Evolutionary conservation across 1,284 basidiomycete species (phyloP).

Genomic region (Moniliophthora roreri): DNA sequence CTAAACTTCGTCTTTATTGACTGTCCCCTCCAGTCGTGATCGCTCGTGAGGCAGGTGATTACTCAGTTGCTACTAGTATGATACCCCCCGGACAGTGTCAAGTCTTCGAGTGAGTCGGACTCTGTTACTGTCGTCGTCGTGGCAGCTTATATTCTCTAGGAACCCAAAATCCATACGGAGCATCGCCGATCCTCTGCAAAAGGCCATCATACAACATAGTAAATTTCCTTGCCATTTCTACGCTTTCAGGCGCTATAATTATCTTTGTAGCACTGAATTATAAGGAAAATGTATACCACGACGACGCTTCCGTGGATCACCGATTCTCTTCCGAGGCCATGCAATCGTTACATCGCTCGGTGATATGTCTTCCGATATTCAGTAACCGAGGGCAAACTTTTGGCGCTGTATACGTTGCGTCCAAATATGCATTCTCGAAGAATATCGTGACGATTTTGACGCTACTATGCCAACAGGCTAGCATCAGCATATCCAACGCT

Average conservation of each 20-base stretch:
- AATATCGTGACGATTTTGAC: slow-evolving; percentile 62
- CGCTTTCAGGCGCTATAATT: slow-evolving; percentile 4
- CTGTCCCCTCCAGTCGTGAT: slow-evolving; percentile 49
- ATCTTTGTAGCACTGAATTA: slow-evolving; percentile 53
- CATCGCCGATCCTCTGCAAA: slow-evolving; percentile 60
- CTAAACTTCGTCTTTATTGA: background rate
- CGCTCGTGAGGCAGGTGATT: slow-evolving; percentile 65
- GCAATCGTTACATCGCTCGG: slow-evolving; percentile 55
- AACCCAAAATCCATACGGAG: slow-evolving; percentile 58
- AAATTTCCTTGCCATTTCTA: slow-evolving; percentile 18
- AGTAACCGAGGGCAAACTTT: slow-evolving; percentile 71
- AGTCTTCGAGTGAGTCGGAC: slow-evolving; percentile 55
- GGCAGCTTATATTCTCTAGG: slow-evolving; percentile 32
- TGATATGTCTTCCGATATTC: slow-evolving; percentile 68
- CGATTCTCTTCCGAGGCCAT: slow-evolving; percentile 66
- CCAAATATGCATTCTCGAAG: slow-evolving; percentile 61
- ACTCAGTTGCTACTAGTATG: slow-evolving; percentile 67
- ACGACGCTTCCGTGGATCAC: slow-evolving; percentile 61
- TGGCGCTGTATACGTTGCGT: slow-evolving; percentile 54
- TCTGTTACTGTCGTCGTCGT: background rate
- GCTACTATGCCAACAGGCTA: slow-evolving; percentile 70
- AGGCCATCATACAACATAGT: slow-evolving; percentile 67
- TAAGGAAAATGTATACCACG: slow-evolving; percentile 58
- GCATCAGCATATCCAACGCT: slow-evolving; percentile 70
- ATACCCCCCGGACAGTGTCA: slow-evolving; percentile 56